These are phyloP conservation scores for Diphasiastrum complanatum DNA, from an alignment of 83 land plant species.

Conservation along the genomic window DNA sequence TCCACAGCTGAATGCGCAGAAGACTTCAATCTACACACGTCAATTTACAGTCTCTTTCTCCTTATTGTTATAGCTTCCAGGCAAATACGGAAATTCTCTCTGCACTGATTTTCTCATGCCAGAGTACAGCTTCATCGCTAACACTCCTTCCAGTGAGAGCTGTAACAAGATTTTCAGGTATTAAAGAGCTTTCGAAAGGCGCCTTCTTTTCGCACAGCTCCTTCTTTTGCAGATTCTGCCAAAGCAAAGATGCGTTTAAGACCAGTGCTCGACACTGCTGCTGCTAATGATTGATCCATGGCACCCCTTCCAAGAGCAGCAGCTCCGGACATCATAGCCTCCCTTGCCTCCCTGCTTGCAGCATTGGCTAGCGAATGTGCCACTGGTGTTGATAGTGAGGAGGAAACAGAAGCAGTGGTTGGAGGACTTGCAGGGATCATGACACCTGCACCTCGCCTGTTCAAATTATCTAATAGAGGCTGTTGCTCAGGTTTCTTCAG, in stretches of 20 bases:
- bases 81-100: too few relatives aligned
- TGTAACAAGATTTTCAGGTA: too few relatives aligned
- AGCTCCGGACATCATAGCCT: constrained; percentile 86
- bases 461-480: constrained; percentile 71
- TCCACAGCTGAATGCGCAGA: too few relatives aligned
- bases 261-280: constrained; percentile 64
- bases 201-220: constrained; percentile 65
- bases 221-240: constrained; percentile 91
- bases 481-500: constrained; percentile 85
- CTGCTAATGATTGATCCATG: constrained; percentile 39
- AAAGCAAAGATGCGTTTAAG: constrained; percentile 83
- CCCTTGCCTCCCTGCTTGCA: constrained; percentile 36
- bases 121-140: too few relatives aligned
- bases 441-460: constrained; percentile 48
- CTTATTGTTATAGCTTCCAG: too few relatives aligned
- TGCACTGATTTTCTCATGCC: too few relatives aligned
- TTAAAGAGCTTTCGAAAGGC: constrained; percentile 76
- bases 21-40: too few relatives aligned
- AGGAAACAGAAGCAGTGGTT: background rate
- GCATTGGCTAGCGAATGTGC: constrained; percentile 10
- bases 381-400: constrained; percentile 6
- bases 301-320: constrained; percentile 93
- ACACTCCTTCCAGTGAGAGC: too few relatives aligned
- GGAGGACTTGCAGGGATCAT: too few relatives aligned
- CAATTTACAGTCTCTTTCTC: too few relatives aligned